These are phyloP conservation scores for Asterophora lycoperdoides DNA, from an alignment of 768 basidiomycete species.

Conservation along the genomic window DNA sequence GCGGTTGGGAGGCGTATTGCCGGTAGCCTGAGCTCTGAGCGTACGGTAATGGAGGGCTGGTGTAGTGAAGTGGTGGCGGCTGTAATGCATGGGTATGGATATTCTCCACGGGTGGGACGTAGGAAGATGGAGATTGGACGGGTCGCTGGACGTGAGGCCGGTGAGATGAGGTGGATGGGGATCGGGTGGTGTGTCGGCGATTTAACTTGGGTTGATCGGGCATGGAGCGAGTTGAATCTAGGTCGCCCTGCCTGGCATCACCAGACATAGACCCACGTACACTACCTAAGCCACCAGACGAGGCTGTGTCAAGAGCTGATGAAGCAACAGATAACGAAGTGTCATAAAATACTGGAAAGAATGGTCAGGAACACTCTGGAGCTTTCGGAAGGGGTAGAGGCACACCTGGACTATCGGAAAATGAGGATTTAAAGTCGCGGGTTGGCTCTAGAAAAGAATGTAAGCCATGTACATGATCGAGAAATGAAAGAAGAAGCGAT, in stretches of 20 bases:
- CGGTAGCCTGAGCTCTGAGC: conserved; percentile 33
- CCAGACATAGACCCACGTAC: conserved; percentile 18
- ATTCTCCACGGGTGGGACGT: conserved; percentile 19
- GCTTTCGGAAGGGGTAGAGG: conserved; percentile 18
- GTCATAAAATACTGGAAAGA: conserved; percentile 25
- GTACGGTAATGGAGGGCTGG: conserved; percentile 25
- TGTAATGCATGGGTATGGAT: conserved; percentile 18
- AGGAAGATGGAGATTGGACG: conserved; percentile 13
- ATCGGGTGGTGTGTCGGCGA: conserved; percentile 24
- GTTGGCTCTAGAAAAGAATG: conserved; percentile 23
- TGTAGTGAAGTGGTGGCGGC: conserved; percentile 23
- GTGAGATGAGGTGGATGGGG: conserved; percentile 15
- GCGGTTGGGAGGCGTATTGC: conserved; percentile 44
- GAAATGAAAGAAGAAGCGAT: background rate
- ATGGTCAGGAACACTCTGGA: conserved; percentile 12
- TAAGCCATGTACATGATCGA: conserved; percentile 21
- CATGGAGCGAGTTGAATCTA: conserved; percentile 19
- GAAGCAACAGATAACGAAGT: conserved; percentile 14
- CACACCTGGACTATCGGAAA: conserved; percentile 20
- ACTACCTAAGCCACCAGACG: conserved; percentile 12
- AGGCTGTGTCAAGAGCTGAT: conserved; percentile 12
- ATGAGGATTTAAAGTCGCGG: conserved; percentile 5
- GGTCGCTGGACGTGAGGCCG: conserved; percentile 14
- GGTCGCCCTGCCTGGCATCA: conserved; percentile 25
- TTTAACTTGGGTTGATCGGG: conserved; percentile 21